A percentile compares a stretch with the other conserved stretches of the same genome.
These are phyloP conservation scores for Hippophae rhamnoides DNA, from an alignment of 306 rosid genomes.

Conservation along the genomic window DNA sequence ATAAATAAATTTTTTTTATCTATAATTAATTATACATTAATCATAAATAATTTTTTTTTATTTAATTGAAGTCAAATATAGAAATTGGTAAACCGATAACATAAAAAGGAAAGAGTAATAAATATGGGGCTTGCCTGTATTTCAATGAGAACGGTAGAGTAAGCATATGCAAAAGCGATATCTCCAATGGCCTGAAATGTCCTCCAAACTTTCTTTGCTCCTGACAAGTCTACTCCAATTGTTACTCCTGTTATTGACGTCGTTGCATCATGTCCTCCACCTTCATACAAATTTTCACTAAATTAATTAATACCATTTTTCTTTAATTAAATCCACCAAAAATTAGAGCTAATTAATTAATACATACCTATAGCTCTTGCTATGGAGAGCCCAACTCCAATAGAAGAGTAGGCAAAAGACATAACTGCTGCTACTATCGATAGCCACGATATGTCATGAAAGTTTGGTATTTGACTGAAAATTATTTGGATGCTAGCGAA, in stretches of 20 bases:
- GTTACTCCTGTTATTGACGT: conserved; percentile 71
- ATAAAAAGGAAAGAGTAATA: background rate
- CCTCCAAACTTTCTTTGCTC: conserved; percentile 63
- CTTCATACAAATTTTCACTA: conserved; percentile 12
- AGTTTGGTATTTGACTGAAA: conserved; percentile 79
- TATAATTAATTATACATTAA: too few species aligned
- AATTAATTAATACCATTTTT: background rate
- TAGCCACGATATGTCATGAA: conserved; percentile 83
- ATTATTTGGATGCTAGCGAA: conserved; percentile 65
- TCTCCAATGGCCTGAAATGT: conserved; percentile 90
- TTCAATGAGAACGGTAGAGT: conserved; percentile 86
- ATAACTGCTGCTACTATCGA: conserved; percentile 93
- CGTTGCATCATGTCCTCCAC: conserved; percentile 30
- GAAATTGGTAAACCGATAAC: background rate
- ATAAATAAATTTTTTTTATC: too few species aligned
- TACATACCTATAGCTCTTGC: conserved; percentile 53
- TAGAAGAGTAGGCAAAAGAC: conserved; percentile 87
- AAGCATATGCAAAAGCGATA: conserved; percentile 92
- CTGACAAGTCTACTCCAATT: conserved; percentile 80
- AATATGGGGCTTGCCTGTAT: conserved; percentile 54
- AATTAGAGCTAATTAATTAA: too few species aligned
- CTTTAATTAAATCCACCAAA: too few species aligned
- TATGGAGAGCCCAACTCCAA: conserved; percentile 82
- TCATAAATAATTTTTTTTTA: too few species aligned
- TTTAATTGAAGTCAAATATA: too few species aligned